Base-by-base conservation (phyloP, 129 eudicot species). In the Logfia minima region DNA sequence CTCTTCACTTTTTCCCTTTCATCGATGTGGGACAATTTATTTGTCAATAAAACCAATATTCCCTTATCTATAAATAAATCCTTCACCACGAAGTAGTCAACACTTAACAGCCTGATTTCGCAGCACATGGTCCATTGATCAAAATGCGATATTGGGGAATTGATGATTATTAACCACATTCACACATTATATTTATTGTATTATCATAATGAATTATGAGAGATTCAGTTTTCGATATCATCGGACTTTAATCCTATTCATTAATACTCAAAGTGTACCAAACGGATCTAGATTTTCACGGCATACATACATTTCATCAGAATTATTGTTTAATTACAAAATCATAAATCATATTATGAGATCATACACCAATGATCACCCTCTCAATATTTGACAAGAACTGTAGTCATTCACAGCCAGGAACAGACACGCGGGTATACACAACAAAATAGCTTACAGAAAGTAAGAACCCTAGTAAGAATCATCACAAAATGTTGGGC, bases 21-120 rank as follows among this genome's bases (percentile, higher is more conserved):
- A 0, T 1, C 90, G 73, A 87, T 84, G 88, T 87, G 90, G 90
- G 88, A 81, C n/a, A 41, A 9, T 39, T 4, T 34, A 4, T 5
- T 45, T 48, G 55, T 48, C 55, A 45, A 13, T 45, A 45, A 2
- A 11, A 45, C 53, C 17, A 39, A 39, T 45, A 48, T 1, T 13
- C 17, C 2, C 13, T 8, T 8, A 2, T 9, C 48, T 9, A 39
- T 9, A 39, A 39, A 39, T 9, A 39, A 39, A 39, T 39, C 8
- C 48, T 1, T 14, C 18, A 13, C 11, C 6, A 48, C 55, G 2
- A 13, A 18, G 3, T 45, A 45, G 14, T 45, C 13, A 13, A 11
- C 5, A 45, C 18, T 45, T 45, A 13, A 11, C 53, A 45, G 18
- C 37, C 37, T 34, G 8, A 34, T 34, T 5, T 34, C 37, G 37